Conservation (phyloP, 768 basidiomycete species). For the Piloderma croceum region DNA sequence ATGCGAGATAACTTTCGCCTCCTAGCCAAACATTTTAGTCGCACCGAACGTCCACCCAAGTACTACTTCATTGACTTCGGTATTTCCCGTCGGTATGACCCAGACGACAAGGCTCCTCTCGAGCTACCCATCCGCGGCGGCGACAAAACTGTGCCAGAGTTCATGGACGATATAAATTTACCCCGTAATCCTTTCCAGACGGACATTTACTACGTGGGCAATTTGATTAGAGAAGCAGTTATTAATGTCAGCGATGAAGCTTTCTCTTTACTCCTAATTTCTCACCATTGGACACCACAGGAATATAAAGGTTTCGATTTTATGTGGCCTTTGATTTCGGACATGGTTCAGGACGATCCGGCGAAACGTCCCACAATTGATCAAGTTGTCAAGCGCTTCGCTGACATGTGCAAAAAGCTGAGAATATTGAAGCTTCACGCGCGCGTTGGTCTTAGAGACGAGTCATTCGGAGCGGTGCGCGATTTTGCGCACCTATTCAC, state of each 20-base stretch:
- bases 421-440: slow-evolving; percentile 9
- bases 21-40: slow-evolving; percentile 10
- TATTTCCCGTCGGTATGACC: slow-evolving; percentile 17
- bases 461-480: slow-evolving; percentile 31
- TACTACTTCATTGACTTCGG: slow-evolving; percentile 29
- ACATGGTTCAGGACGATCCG: slow-evolving; percentile 21
- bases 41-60: slow-evolving; percentile 19
- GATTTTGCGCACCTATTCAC: too few relatives aligned
- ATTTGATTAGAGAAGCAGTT: slow-evolving; percentile 14
- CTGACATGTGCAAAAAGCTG: slow-evolving; percentile 4
- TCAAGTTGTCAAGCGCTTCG: slow-evolving; percentile 16
- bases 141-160: slow-evolving; percentile 22
- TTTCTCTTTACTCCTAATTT: not conserved
- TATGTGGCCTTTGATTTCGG: slow-evolving; percentile 12
- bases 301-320: slow-evolving; percentile 16
- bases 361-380: slow-evolving; percentile 18
- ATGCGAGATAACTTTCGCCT: slow-evolving; percentile 3
- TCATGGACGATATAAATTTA: not conserved
- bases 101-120: slow-evolving; percentile 1
- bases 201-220: slow-evolving; percentile 22
- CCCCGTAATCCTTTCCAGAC: slow-evolving; percentile 18
- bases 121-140: slow-evolving; percentile 19
- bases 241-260: slow-evolving; percentile 7
- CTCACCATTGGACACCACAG: not conserved
- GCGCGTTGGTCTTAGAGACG: slow-evolving; percentile 1